Base-by-base conservation (phyloP, 2,329 filamentous ascomycete genomes). In the Dactylellina drechsleri region DNA sequence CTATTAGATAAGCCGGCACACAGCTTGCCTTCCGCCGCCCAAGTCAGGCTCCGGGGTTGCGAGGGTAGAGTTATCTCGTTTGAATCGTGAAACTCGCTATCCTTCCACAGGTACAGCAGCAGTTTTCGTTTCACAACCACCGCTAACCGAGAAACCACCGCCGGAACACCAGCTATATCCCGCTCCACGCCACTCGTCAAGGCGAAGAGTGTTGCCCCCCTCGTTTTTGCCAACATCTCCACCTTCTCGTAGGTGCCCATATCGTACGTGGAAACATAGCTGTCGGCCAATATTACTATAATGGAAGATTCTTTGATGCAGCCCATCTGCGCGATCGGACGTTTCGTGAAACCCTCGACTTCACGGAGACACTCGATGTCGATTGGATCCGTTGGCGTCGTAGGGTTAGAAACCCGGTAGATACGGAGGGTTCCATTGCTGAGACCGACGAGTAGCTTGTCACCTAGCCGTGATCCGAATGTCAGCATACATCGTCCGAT, bases 181-280 rank as follows among this genome's bases (percentile, higher is more conserved):
- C 95, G 94, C 78, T 96, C 91, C 66, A 98, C 96, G 82, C 98
- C 97, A 77, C 92, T 96, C 1, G 93, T 97, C 50, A 97, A 92
- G 0, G 94, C 93, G 82, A 99, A 98, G 50, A 90, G 90, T 1
- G 90, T 90, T 13, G 95, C 94, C 78, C 95, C 95, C 83, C 92
- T 95, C 12, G 93, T 97, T 81, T 90, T 90, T 60, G 88, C 84
- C 50, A 99, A 85, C 76, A 89, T 91, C 82, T 97, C 91, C 80
- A 94, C 88, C 68, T 93, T 86, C 77, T 91, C 86, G 82, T 96
- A 97, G 31, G 89, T 92, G 77, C 94, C 89, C 20, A 96, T 85
- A 81, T 99, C 93, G 83, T 99, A 90, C 40, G 98, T 88, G 20
- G 91, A 95, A 77, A 99, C 88, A 82, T 93, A 88, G 79, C 91